Conservation (phyloP, 129 eudicot species). For the Helianthus tuberosus region DNA sequence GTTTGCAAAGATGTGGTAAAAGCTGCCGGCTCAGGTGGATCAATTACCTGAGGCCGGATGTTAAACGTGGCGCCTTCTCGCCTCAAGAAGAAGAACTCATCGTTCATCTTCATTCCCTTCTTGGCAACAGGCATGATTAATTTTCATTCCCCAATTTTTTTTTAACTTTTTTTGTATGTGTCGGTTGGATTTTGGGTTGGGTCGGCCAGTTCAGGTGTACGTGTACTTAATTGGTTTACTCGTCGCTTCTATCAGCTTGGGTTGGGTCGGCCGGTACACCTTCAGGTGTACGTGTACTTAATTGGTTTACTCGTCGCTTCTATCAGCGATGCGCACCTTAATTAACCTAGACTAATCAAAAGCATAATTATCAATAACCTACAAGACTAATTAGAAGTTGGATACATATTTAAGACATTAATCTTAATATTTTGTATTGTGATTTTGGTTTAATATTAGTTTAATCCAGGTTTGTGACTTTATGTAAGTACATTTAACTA, state of each 20-base stretch:
- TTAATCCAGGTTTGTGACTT: not conserved
- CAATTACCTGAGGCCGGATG: constrained; percentile 86
- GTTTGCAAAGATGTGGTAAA: constrained; percentile 82
- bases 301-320: too few relatives aligned
- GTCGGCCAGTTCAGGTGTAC: too few relatives aligned
- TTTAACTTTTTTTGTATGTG: not conserved
- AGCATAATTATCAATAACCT: too few relatives aligned
- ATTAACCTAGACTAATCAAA: too few relatives aligned
- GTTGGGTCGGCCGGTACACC: too few relatives aligned
- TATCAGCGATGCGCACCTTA: too few relatives aligned
- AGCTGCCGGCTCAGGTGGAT: constrained; percentile 91
- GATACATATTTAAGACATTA: not conserved
- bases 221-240: too few relatives aligned
- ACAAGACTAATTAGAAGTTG: too few relatives aligned
- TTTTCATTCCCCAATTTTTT: not conserved
- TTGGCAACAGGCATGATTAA: constrained; percentile 70
- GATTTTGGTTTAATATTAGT: not conserved
- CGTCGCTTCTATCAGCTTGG: too few relatives aligned
- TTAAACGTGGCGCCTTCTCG: constrained; percentile 89
- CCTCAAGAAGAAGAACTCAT: constrained; percentile 92
- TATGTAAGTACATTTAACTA: not conserved
- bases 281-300: too few relatives aligned
- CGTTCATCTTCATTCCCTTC: constrained; percentile 85
- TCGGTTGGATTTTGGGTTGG: too few relatives aligned
- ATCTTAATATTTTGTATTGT: not conserved